Percentiles rank a stretch among this genome's conserved stretches.
Conservation (phyloP, 805 yeast species). For the Ogataea naganishii region DNA sequence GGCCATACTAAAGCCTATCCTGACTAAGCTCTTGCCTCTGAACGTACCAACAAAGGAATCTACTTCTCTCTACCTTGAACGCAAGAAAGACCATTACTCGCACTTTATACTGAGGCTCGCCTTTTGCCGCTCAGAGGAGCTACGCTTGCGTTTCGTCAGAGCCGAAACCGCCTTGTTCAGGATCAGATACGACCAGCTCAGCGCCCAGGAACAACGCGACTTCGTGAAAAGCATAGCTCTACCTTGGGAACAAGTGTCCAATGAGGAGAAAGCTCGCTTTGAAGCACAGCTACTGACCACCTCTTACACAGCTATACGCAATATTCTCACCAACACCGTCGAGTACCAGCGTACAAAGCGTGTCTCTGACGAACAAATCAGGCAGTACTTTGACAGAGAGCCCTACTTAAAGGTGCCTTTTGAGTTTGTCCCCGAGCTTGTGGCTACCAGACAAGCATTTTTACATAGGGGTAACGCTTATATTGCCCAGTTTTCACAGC, state of each 20-base stretch:
- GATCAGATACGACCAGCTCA: constrained; percentile 58
- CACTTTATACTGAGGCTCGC: constrained; percentile 85
- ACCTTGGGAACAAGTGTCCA: constrained; percentile 61
- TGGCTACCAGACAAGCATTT: constrained; percentile 64
- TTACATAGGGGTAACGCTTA: constrained; percentile 68
- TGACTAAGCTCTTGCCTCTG: constrained; percentile 60
- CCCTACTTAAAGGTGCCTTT: constrained; percentile 79
- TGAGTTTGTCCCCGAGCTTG: constrained; percentile 72
- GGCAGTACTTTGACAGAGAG: constrained; percentile 46
- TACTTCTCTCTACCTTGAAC: constrained; percentile 39
- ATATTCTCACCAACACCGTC: constrained; percentile 24
- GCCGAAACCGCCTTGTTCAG: constrained; percentile 71
- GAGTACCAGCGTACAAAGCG: constrained; percentile 21
- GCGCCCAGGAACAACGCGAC: constrained; percentile 55
- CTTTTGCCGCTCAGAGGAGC: constrained; percentile 80
- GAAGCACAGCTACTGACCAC: constrained; percentile 46
- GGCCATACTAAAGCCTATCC: constrained; percentile 50
- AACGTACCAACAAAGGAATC: constrained; percentile 33
- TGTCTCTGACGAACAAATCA: constrained; percentile 43
- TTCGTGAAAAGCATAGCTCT: constrained; percentile 62
- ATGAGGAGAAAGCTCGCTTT: constrained; percentile 48
- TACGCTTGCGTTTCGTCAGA: constrained; percentile 68
- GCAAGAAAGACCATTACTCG: constrained; percentile 85
- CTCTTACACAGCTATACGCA: constrained; percentile 34
- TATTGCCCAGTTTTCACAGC: constrained; percentile 75